Evolutionary conservation across 805 yeast species (phyloP).

Genomic region (Candida boidinii): DNA sequence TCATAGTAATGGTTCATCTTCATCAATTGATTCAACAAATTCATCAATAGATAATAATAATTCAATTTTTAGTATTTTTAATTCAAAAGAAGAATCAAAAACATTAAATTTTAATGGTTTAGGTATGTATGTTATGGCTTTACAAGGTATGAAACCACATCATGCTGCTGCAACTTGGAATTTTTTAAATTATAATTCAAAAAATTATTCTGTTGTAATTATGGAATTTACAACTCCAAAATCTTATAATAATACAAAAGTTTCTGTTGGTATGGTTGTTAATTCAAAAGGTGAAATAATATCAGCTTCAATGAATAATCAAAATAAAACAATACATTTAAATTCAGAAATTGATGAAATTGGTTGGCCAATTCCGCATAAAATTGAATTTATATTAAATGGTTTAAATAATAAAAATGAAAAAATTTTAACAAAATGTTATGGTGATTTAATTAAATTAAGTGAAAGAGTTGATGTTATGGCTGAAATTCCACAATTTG

Average conservation of each 20-base stretch:
- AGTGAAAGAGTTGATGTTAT: constrained; percentile 94
- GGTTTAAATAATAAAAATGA: constrained; percentile 28
- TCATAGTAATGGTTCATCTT: constrained; percentile 7
- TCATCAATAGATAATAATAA: no score
- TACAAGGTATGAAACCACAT: constrained; percentile 99
- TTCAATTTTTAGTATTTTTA: no score
- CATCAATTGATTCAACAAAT: constrained; percentile 24
- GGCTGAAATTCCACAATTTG: constrained; percentile 93
- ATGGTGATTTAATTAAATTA: constrained; percentile 52
- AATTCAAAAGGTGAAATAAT: constrained; percentile 51
- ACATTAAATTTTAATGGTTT: constrained; percentile 29
- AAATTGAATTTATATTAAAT: constrained; percentile 48
- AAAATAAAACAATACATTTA: constrained; percentile 56
- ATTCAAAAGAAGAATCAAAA: constrained; percentile 5
- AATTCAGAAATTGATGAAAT: constrained; percentile 58
- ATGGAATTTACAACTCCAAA: constrained; percentile 96
- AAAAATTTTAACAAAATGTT: constrained; percentile 38
- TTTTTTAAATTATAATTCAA: constrained; percentile 81
- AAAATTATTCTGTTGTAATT: constrained; percentile 61
- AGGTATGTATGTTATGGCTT: constrained; percentile 89
- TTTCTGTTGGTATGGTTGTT: constrained; percentile 70
- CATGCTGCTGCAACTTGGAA: constrained; percentile 98
- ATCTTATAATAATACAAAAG: constrained; percentile 77
- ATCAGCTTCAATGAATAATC: constrained; percentile 53
- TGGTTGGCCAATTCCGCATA: constrained; percentile 85